A percentile compares a stretch with the other conserved stretches of the same genome.
phyloP scores from a whole-genome alignment of 495 filamentous ascomycete species.

The Neurospora sp. region DNA sequence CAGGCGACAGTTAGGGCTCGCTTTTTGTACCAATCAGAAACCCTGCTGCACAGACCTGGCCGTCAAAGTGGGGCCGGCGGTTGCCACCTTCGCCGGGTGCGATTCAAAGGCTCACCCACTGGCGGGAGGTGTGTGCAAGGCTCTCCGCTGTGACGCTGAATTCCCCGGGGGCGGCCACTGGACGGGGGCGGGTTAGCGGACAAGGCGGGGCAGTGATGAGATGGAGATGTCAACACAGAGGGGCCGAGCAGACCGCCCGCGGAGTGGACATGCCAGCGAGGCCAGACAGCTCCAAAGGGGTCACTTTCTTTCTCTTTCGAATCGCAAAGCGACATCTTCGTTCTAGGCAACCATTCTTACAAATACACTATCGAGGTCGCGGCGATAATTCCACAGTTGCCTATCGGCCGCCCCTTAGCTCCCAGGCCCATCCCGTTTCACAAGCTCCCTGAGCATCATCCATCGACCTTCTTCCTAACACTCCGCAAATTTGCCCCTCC shows the following conservation, averaged over 20 bases:
- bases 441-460: neutral
- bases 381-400: neutral
- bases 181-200: neutral
- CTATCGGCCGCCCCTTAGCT: neutral
- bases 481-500: neutral
- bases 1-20: slow-evolving; percentile 22
- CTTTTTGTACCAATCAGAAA: slow-evolving; percentile 15
- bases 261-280: neutral
- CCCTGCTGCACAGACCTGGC: slow-evolving; percentile 3
- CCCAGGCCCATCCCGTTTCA: neutral
- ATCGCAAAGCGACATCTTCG: neutral
- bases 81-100: neutral
- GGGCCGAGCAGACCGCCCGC: neutral
- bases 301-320: neutral
- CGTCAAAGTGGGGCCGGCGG: slow-evolving; percentile 1
- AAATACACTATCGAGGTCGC: neutral
- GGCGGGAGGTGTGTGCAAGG: neutral
- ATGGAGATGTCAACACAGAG: neutral
- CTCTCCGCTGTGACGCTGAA: neutral
- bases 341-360: neutral
- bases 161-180: neutral
- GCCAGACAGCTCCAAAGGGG: neutral
- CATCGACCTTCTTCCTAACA: neutral
- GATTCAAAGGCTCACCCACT: neutral
- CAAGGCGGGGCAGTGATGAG: neutral